Percentiles rank a stretch among this genome's conserved stretches.
Evolutionary conservation across 805 yeast species (phyloP).

Genomic region (Candida ascalaphidarum): DNA sequence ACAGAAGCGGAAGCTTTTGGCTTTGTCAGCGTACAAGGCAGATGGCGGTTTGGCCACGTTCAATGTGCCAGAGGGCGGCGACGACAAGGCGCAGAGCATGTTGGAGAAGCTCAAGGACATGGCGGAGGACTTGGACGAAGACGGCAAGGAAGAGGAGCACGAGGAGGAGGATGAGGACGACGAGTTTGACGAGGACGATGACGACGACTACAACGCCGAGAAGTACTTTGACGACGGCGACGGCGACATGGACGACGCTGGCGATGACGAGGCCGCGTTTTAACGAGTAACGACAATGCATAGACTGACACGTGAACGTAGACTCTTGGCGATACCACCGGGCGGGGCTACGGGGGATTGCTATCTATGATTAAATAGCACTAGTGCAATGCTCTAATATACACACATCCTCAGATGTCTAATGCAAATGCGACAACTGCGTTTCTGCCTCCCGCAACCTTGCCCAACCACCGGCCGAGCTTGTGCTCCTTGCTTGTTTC

Average conservation of each 20-base stretch:
- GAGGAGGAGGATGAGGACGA: constrained; percentile 56
- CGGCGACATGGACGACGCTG: constrained; percentile 53
- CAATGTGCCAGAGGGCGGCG: constrained; percentile 18
- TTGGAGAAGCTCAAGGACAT: constrained; percentile 31
- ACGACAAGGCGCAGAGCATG: constrained; percentile 29
- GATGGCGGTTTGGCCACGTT: constrained; percentile 30
- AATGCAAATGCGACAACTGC: constrained; percentile 42
- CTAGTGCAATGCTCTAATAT: too few relatives aligned
- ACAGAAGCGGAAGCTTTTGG: constrained; percentile 41
- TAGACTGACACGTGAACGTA: too few relatives aligned
- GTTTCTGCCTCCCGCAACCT: constrained; percentile 61
- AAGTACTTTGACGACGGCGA: constrained; percentile 71
- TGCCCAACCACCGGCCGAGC: constrained; percentile 77
- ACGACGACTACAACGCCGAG: constrained; percentile 74
- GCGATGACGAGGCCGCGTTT: constrained; percentile 67
- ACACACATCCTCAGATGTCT: constrained; percentile 12
- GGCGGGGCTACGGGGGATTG: too few relatives aligned
- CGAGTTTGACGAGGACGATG: constrained; percentile 66
- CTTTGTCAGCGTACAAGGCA: constrained; percentile 27
- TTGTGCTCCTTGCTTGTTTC: constrained; percentile 79
- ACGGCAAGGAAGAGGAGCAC: constrained; percentile 27
- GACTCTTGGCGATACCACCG: too few relatives aligned
- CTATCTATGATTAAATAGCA: too few relatives aligned
- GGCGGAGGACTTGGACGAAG: constrained; percentile 38
- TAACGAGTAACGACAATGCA: too few relatives aligned